Percentiles rank a stretch among this genome's conserved stretches.
Conservation (phyloP, 805 yeast genomes). For the Sugiyamaella valdiviana region DNA sequence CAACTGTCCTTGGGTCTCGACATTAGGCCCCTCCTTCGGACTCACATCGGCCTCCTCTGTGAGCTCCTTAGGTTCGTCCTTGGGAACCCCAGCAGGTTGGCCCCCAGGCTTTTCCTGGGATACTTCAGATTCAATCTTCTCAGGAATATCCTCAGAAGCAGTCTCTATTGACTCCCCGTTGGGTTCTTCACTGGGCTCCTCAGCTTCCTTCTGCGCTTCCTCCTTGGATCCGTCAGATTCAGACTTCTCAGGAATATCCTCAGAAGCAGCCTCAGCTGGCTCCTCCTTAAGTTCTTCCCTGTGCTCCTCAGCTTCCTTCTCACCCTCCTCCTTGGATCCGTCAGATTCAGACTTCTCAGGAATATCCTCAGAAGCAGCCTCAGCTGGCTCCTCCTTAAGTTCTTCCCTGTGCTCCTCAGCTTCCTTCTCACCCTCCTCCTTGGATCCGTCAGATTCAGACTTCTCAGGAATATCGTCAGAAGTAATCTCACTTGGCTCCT, state of each 20-base stretch:
- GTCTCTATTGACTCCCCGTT: neutral
- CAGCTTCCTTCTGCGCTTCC: neutral
- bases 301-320: slow-evolving; percentile 2
- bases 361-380: too few relatives aligned
- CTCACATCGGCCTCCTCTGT: too few relatives aligned
- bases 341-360: too few relatives aligned
- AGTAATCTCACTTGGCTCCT: neutral
- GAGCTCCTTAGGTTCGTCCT: slow-evolving; percentile 1
- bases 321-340: slow-evolving; percentile 3
- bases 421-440: neutral
- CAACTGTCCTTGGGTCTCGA: too few relatives aligned
- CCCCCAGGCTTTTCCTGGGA: too few relatives aligned
- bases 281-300: slow-evolving; percentile 1
- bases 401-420: slow-evolving; percentile 9
- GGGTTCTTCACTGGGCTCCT: slow-evolving; percentile 1
- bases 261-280: too few relatives aligned
- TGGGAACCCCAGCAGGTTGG: neutral
- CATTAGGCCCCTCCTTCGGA: too few relatives aligned
- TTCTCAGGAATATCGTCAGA: neutral
- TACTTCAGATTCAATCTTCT: too few relatives aligned
- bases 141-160: too few relatives aligned
- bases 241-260: neutral
- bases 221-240: neutral
- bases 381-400: neutral
- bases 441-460: neutral